phyloP scores from a whole-genome alignment of 345 rosid species.

The Salix viminalis region DNA sequence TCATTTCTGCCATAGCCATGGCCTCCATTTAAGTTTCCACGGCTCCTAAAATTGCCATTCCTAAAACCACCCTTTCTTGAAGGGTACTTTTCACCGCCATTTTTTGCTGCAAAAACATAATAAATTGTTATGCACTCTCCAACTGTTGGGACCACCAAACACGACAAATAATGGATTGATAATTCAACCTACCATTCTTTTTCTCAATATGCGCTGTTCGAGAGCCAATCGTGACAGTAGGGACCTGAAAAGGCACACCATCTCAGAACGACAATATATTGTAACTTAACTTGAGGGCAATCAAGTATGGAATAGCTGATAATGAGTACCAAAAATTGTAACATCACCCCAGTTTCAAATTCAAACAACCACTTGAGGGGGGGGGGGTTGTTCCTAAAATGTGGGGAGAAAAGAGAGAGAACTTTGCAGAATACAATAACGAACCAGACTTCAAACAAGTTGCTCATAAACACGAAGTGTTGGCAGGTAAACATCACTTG shows the following conservation, averaged over 20 bases:
- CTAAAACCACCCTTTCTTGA: slow-evolving; percentile 13
- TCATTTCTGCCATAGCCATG: slow-evolving; percentile 18
- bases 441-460: background rate
- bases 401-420: background rate
- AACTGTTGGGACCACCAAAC: background rate
- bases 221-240: slow-evolving; percentile 50
- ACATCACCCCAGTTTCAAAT: background rate
- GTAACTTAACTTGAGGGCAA: background rate
- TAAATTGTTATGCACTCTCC: background rate
- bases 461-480: background rate
- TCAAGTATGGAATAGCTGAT: background rate
- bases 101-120: slow-evolving; percentile 10
- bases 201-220: slow-evolving; percentile 68
- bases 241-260: slow-evolving; percentile 28
- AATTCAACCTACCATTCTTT: slow-evolving; percentile 54
- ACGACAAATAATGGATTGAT: background rate
- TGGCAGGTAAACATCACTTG: background rate
- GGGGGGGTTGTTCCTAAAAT: background rate
- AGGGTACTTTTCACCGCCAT: slow-evolving; percentile 12
- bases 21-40: slow-evolving; percentile 10
- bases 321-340: background rate
- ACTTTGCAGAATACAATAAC: background rate
- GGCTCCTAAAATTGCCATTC: slow-evolving; percentile 8
- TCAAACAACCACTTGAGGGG: background rate
- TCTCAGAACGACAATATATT: background rate